These are phyloP conservation scores for Aspergillus calidoustus DNA, from an alignment of 2,329 filamentous ascomycete species.

Conservation along the genomic window DNA sequence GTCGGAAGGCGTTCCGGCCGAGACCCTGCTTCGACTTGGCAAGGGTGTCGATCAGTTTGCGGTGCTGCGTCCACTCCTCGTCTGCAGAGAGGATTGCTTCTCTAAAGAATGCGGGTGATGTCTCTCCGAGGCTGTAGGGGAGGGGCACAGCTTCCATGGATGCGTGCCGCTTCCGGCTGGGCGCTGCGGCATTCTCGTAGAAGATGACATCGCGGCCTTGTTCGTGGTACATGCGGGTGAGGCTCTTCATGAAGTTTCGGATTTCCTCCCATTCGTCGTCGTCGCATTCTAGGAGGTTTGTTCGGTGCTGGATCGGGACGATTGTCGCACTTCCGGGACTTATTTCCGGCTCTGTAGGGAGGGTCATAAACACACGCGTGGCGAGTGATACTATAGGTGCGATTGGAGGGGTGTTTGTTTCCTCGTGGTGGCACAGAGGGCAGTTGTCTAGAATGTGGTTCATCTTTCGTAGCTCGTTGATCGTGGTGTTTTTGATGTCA, in stretches of 20 bases:
- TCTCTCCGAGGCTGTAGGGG: conserved; percentile 88
- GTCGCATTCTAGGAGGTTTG: conserved; percentile 94
- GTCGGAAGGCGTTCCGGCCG: conserved; percentile 80
- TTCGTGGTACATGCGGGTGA: conserved; percentile 92
- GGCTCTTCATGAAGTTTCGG: conserved; percentile 97
- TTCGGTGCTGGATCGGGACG: conserved; percentile 82
- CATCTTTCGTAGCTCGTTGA: conserved; percentile 87
- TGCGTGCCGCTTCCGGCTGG: conserved; percentile 78
- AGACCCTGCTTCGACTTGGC: conserved; percentile 62
- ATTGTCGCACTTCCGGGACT: conserved; percentile 83
- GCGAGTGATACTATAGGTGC: conserved; percentile 86
- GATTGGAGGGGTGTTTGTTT: conserved; percentile 73
- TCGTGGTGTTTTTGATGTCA: conserved; percentile 84
- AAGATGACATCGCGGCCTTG: conserved; percentile 92
- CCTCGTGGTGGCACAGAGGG: conserved; percentile 90
- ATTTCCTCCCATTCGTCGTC: conserved; percentile 99
- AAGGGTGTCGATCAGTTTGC: conserved; percentile 88
- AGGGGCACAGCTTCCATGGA: conserved; percentile 85
- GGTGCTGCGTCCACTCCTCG: conserved; percentile 94
- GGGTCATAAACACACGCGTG: conserved; percentile 83
- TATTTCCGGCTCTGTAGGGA: conserved; percentile 88
- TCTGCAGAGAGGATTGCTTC: conserved; percentile 89
- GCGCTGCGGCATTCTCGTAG: conserved; percentile 92
- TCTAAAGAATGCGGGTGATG: conserved; percentile 89
- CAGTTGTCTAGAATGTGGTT: conserved; percentile 84